Base-by-base conservation (phyloP, 176 grass and related monocot species). In the Musa beccarii region DNA sequence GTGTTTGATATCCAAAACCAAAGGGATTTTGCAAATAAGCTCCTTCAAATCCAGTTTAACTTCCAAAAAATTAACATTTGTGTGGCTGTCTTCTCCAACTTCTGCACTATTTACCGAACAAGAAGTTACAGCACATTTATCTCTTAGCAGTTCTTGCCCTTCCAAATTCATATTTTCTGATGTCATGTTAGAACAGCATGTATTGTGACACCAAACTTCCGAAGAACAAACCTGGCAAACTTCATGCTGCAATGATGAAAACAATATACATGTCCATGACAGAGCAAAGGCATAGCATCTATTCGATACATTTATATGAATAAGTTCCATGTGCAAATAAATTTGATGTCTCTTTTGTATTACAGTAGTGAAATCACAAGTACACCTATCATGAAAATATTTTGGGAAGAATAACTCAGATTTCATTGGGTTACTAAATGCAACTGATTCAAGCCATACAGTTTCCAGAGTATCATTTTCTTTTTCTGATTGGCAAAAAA, bases 41-140 rank as follows among this genome's bases (percentile, higher is more conserved):
- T 75, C 61, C 53, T 59, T 55, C 22, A 75, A 75, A 34, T 75
- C 17, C 2, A 19, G 43, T 75, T 28, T 62, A 49, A 75, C 16
- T 49, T 75, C 73, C 9, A 9, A 59, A 59, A 17, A n/a, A 75
- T 28, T 54, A 28, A 59, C 16, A 59, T 20, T 43, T 11, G 26
- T 49, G 17, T 61, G 10, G 17, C 49, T 75, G 26, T 1, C 26
- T 62, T 61, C 17, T 49, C 28, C 52, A 17, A 23, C 12, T 59
- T 34, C 54, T 59, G 11, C n/a, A 21, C 16, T 28, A 59, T 59
- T 59, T 4, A 49, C 16, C 16, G 10, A 12, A 69, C 12, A 1
- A 69, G 25, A 69, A 69, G 28, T 17, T 59, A 5, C 19, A 10
- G 15, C 20, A 25, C 24, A 21, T 15, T 73, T 51, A 54, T 73